These are phyloP conservation scores for Vaccinium myrtillus DNA, from an alignment of 148 eudicot species.

Conservation along the genomic window DNA sequence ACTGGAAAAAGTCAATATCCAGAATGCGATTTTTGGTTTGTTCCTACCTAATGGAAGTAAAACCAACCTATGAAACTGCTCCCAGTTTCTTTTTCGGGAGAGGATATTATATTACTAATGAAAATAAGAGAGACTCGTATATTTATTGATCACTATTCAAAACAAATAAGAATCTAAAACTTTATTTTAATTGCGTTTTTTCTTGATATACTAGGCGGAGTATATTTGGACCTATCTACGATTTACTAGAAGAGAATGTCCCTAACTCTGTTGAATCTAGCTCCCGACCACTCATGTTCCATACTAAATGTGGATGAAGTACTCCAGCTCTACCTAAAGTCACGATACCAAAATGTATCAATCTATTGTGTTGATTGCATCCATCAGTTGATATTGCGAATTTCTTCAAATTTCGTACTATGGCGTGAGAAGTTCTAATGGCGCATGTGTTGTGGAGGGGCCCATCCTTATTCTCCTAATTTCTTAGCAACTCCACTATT, in stretches of 20 bases:
- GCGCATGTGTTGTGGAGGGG: not conserved
- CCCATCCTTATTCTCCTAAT: too few species aligned
- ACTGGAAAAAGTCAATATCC: not conserved
- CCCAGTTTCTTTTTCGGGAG: not conserved
- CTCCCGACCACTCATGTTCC: not conserved
- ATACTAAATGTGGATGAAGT: not conserved
- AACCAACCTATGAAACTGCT: not conserved
- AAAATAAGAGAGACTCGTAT: too few species aligned
- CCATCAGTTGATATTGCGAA: not conserved
- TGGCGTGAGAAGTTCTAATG: not conserved
- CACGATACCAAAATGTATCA: not conserved
- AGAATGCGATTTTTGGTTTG: not conserved
- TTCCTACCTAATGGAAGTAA: not conserved
- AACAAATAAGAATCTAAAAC: too few species aligned
- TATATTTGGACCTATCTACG: too few species aligned
- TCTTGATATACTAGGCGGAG: too few species aligned
- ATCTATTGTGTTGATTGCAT: conserved; percentile 2
- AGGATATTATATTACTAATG: not conserved
- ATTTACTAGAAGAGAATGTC: too few species aligned
- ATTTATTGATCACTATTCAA: too few species aligned
- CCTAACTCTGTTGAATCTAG: not conserved
- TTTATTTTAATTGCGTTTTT: too few species aligned
- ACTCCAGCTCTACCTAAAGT: not conserved
- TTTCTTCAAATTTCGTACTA: not conserved
- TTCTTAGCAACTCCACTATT: too few species aligned